phyloP scores from a whole-genome alignment of 202 grass and related monocot genomes.

The Schoenoplectus tabernaemontani region DNA sequence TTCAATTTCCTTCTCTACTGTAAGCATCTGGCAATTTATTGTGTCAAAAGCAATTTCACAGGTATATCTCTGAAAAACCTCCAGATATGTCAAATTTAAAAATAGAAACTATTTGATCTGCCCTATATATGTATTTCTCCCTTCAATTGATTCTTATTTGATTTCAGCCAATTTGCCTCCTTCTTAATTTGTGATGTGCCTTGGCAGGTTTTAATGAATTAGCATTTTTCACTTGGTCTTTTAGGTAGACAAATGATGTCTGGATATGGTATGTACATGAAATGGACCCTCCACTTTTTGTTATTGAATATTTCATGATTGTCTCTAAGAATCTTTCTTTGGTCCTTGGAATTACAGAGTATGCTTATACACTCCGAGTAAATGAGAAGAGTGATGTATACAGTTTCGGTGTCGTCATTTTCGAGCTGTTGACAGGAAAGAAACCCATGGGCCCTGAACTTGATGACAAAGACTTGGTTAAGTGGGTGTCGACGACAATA shows the following conservation, averaged over 20 bases:
- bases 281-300: neutral
- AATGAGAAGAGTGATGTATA: constrained; percentile 83
- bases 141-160: neutral
- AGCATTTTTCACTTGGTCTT: neutral
- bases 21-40: neutral
- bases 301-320: neutral
- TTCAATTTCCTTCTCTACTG: neutral
- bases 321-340: constrained; percentile 9
- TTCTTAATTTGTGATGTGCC: neutral
- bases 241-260: neutral
- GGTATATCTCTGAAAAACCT: neutral
- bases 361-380: constrained; percentile 63
- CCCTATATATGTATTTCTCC: neutral
- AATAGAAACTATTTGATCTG: neutral
- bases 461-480: constrained; percentile 41
- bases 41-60: neutral
- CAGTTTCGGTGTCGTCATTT: constrained; percentile 69
- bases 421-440: constrained; percentile 66
- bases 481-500: constrained; percentile 35
- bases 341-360: constrained; percentile 32
- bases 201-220: neutral
- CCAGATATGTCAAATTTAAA: neutral
- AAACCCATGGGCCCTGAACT: constrained; percentile 40
- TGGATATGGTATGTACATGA: neutral
- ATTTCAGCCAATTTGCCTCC: neutral